A percentile compares a stretch with the other conserved stretches of the same genome.
phyloP scores from a whole-genome alignment of 148 eudicot species.

The Rhododendron griersonianum region DNA sequence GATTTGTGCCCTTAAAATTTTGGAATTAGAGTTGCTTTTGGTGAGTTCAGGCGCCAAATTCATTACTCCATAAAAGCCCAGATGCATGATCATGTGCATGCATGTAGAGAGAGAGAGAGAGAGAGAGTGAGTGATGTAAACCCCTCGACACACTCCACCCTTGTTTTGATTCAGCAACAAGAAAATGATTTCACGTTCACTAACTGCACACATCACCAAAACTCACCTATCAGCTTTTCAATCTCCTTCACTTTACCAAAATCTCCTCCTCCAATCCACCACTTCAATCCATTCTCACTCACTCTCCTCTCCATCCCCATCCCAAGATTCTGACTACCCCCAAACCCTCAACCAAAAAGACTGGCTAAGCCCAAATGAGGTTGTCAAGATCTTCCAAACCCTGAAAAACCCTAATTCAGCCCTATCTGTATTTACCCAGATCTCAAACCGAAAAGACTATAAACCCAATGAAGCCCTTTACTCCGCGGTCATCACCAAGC shows the following conservation, averaged over 20 bases:
- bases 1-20: accelerated
- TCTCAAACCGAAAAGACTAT: slow-evolving; percentile 68
- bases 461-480: slow-evolving; percentile 72
- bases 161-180: not conserved
- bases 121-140: not conserved
- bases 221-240: slow-evolving; percentile 7
- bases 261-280: not conserved
- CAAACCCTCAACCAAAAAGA: slow-evolving; percentile 52
- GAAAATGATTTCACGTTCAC: slow-evolving; percentile 13
- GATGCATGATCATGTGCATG: too few species aligned
- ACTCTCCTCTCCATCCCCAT: slow-evolving; percentile 18
- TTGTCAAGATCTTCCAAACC: slow-evolving; percentile 46
- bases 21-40: too few species aligned
- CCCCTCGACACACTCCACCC: not conserved
- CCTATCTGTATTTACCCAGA: slow-evolving; percentile 39
- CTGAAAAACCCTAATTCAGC: slow-evolving; percentile 49
- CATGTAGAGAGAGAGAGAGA: too few species aligned
- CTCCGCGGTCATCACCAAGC: slow-evolving; percentile 46
- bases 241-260: not conserved
- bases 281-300: slow-evolving; percentile 6
- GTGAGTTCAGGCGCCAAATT: too few species aligned
- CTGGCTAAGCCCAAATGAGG: slow-evolving; percentile 70
- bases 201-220: not conserved
- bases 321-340: slow-evolving; percentile 11
- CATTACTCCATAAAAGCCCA: too few species aligned